Conservation (phyloP, 345 rosid species). For the Populus deltoides region DNA sequence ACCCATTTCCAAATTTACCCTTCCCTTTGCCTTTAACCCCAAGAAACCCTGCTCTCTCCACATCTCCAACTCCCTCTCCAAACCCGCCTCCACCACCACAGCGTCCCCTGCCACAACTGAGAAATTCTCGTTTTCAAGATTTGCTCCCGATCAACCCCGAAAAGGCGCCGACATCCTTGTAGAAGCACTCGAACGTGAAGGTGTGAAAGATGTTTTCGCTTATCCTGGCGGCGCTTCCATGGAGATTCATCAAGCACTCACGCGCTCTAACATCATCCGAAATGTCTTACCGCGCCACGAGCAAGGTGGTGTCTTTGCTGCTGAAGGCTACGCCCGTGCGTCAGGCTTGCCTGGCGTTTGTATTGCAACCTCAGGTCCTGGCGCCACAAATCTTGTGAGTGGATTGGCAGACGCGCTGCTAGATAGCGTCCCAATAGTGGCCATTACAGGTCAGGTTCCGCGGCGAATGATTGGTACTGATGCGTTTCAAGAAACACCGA, state of each 20-base stretch:
- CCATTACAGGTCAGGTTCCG: conserved; percentile 89
- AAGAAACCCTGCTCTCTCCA: conserved; percentile 28
- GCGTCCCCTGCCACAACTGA: not conserved
- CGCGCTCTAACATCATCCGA: conserved; percentile 70
- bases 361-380: conserved; percentile 95
- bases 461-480: conserved; percentile 93
- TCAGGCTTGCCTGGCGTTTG: conserved; percentile 87
- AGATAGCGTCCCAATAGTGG: conserved; percentile 86
- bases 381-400: conserved; percentile 85
- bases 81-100: conserved; percentile 27
- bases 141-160: conserved; percentile 64
- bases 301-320: conserved; percentile 92
- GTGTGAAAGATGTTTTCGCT: conserved; percentile 78
- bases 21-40: conserved; percentile 25
- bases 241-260: conserved; percentile 99
- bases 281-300: conserved; percentile 95
- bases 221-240: conserved; percentile 93
- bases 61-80: conserved; percentile 30
- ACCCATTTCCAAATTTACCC: conserved; percentile 20
- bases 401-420: conserved; percentile 89
- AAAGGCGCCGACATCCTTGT: conserved; percentile 92
- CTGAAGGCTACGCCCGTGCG: conserved; percentile 90
- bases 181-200: conserved; percentile 84
- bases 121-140: conserved; percentile 38
- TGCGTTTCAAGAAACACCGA: conserved; percentile 91